Percentiles rank a stretch among this genome's conserved stretches.
phyloP scores from a whole-genome alignment of 169 alveolate species.

The Plasmodium sp. region DNA sequence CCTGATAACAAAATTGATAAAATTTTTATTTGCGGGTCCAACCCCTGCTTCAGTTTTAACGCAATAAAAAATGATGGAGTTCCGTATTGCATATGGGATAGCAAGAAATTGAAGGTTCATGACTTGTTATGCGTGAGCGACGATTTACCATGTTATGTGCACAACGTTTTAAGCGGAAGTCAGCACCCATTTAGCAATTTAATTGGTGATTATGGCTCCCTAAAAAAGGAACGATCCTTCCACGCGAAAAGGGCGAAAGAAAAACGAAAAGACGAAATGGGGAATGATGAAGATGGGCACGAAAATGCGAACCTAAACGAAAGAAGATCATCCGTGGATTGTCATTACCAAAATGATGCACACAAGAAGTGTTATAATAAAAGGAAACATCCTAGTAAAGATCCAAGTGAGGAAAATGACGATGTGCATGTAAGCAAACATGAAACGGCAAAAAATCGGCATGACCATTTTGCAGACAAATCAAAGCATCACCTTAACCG shows the following conservation, averaged over 20 bases:
- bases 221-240: slow-evolving; percentile 15
- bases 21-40: slow-evolving; percentile 66
- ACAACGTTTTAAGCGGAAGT: slow-evolving; percentile 66
- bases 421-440: slow-evolving; percentile 5
- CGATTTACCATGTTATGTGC: slow-evolving; percentile 26
- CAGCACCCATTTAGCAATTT: slow-evolving; percentile 58
- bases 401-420: slow-evolving; percentile 7
- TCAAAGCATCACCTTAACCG: slow-evolving; percentile 3
- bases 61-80: slow-evolving; percentile 44
- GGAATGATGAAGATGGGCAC: slow-evolving; percentile 49
- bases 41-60: slow-evolving; percentile 64
- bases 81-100: slow-evolving; percentile 71
- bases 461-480: slow-evolving; percentile 4
- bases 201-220: slow-evolving; percentile 73
- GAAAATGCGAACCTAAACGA: neutral
- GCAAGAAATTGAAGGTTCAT: slow-evolving; percentile 65
- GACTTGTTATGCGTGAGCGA: slow-evolving; percentile 46
- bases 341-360: neutral
- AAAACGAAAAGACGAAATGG: slow-evolving; percentile 29
- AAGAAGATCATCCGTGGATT: neutral
- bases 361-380: slow-evolving; percentile 53
- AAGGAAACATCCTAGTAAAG: slow-evolving; percentile 70
- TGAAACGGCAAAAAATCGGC: slow-evolving; percentile 35
- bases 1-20: slow-evolving; percentile 74
- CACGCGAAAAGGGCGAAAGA: slow-evolving; percentile 9